Percentiles rank a stretch among this genome's conserved stretches.
Conservation (phyloP, 1,284 basidiomycete species). For the Sphagnurus paluster region DNA sequence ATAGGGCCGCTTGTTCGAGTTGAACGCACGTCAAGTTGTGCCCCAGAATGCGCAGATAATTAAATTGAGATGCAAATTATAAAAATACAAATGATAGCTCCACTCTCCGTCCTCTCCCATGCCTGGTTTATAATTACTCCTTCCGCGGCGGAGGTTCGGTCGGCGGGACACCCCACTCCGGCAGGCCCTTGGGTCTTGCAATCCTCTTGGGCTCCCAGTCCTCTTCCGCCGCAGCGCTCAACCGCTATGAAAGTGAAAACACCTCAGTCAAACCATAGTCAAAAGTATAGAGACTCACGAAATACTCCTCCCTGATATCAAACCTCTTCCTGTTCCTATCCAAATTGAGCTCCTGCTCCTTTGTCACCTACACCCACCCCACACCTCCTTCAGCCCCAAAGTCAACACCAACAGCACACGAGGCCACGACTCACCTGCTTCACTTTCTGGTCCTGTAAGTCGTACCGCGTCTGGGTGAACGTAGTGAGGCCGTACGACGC, state of each 20-base stretch:
- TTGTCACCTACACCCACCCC: conserved; percentile 58
- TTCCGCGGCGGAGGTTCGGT: conserved; percentile 38
- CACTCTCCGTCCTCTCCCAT: neutral
- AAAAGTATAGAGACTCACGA: conserved; percentile 55
- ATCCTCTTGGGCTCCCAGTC: conserved; percentile 91
- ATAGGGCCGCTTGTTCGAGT: too few species aligned
- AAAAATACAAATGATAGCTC: conserved; percentile 9
- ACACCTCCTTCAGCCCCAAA: too few species aligned
- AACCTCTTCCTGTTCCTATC: conserved; percentile 82
- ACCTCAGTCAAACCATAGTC: neutral
- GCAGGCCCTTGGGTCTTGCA: conserved; percentile 76
- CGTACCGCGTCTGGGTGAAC: conserved; percentile 92
- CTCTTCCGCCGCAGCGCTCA: conserved; percentile 61
- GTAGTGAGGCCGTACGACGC: conserved; percentile 84
- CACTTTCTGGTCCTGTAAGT: conserved; percentile 81
- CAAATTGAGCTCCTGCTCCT: conserved; percentile 85
- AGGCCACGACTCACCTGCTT: conserved; percentile 51
- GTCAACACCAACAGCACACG: neutral
- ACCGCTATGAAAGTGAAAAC: conserved; percentile 44
- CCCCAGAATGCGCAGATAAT: too few species aligned
- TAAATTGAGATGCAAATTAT: conserved; percentile 1
- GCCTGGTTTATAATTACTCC: conserved; percentile 1
- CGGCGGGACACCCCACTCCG: conserved; percentile 88
- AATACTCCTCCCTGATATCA: conserved; percentile 95
- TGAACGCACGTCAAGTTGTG: too few species aligned